Evolutionary conservation across 345 rosid genomes (phyloP).

Genomic region (Hypericum perforatum): DNA sequence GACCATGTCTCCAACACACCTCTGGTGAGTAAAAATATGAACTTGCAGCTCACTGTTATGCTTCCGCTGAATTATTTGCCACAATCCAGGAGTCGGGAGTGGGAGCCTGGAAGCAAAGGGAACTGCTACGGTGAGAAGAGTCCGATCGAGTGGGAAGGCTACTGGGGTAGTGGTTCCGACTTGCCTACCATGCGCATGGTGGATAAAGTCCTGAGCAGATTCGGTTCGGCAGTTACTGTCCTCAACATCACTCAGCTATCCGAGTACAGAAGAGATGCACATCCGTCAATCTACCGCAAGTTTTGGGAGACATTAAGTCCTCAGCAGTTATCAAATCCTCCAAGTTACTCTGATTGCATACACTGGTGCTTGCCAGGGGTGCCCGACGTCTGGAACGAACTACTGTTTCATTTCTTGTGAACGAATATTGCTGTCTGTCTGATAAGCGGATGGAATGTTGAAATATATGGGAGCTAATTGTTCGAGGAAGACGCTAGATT

Average conservation of each 20-base stretch:
- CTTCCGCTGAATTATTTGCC: slow-evolving; percentile 9
- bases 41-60: neutral
- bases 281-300: slow-evolving; percentile 85
- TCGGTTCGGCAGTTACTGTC: slow-evolving; percentile 65
- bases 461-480: too few species aligned
- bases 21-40: slow-evolving; percentile 33
- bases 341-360: slow-evolving; percentile 76
- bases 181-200: slow-evolving; percentile 73
- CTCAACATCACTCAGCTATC: slow-evolving; percentile 88
- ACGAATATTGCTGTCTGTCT: neutral
- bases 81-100: slow-evolving; percentile 66
- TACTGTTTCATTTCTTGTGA: slow-evolving; percentile 67
- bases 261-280: slow-evolving; percentile 90
- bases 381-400: slow-evolving; percentile 90
- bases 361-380: slow-evolving; percentile 97
- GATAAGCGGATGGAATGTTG: neutral
- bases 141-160: slow-evolving; percentile 51
- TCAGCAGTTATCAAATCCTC: slow-evolving; percentile 50
- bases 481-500: too few species aligned
- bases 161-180: slow-evolving; percentile 91
- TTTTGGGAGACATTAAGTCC: slow-evolving; percentile 79
- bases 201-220: slow-evolving; percentile 39
- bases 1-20: slow-evolving; percentile 95
- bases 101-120: slow-evolving; percentile 65
- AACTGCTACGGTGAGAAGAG: slow-evolving; percentile 65